Evolutionary conservation across 257 asterid genomes (phyloP).

Genomic region (Jaltomata sinuosa): DNA sequence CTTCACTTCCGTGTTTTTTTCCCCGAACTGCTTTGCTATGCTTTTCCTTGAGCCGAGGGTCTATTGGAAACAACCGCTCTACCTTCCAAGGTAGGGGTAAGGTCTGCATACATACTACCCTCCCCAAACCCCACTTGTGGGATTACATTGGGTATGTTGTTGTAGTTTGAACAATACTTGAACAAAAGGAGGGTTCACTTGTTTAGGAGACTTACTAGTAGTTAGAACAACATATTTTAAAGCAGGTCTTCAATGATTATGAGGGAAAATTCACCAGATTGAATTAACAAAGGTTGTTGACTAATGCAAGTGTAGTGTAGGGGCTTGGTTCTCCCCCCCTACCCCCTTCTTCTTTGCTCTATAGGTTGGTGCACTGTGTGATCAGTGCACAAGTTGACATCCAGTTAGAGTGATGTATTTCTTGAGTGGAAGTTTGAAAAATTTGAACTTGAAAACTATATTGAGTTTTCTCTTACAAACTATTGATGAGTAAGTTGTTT

Average conservation of each 20-base stretch:
- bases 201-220: not conserved
- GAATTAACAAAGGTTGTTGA: not conserved
- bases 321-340: not conserved
- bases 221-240: not conserved
- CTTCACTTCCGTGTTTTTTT: too few species aligned
- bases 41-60: too few species aligned
- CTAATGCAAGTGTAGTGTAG: not conserved
- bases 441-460: not conserved
- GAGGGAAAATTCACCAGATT: not conserved
- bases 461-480: not conserved
- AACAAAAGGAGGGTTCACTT: not conserved
- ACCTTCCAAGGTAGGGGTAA: too few species aligned
- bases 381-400: not conserved
- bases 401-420: not conserved
- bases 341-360: not conserved
- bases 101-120: too few species aligned
- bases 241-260: not conserved
- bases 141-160: too few species aligned
- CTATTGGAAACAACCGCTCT: too few species aligned
- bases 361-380: not conserved
- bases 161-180: not conserved
- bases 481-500: not conserved
- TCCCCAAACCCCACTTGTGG: too few species aligned
- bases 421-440: not conserved
- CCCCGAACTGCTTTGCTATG: too few species aligned